Percentiles rank a stretch among this genome's conserved stretches.
Conservation (phyloP, 495 filamentous ascomycete species). For the Echria macrotheca region DNA sequence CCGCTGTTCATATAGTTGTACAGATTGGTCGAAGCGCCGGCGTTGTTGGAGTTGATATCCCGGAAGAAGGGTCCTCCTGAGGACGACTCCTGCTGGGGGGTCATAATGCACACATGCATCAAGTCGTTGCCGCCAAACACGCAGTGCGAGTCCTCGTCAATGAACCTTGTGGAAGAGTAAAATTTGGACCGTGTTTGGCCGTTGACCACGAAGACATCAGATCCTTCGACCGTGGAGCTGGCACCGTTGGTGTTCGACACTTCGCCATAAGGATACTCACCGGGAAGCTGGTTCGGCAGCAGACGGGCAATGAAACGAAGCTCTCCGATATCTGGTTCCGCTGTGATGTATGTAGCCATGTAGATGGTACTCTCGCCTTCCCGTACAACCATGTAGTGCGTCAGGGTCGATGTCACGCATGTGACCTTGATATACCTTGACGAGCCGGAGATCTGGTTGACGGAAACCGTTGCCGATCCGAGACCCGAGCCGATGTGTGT, state of each 20-base stretch:
- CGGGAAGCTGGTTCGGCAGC: slow-evolving; percentile 48
- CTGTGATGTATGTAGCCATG: slow-evolving; percentile 59
- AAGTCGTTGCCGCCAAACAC: slow-evolving; percentile 42
- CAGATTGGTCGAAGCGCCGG: slow-evolving; percentile 49
- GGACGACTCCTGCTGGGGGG: slow-evolving; percentile 46
- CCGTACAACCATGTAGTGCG: slow-evolving; percentile 58
- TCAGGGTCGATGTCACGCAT: slow-evolving; percentile 53
- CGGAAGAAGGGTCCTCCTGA: slow-evolving; percentile 58
- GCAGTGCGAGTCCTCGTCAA: slow-evolving; percentile 61
- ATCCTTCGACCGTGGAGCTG: slow-evolving; percentile 52
- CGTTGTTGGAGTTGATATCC: slow-evolving; percentile 63
- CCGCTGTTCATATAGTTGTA: slow-evolving; percentile 68
- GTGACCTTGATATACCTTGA: slow-evolving; percentile 56
- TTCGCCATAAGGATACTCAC: slow-evolving; percentile 46
- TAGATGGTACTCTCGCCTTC: slow-evolving; percentile 55
- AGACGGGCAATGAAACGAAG: slow-evolving; percentile 61
- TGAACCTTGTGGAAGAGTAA: slow-evolving; percentile 61
- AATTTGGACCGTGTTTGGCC: slow-evolving; percentile 64
- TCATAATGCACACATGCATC: slow-evolving; percentile 47
- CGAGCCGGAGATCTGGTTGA: slow-evolving; percentile 33
- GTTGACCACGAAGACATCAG: slow-evolving; percentile 56
- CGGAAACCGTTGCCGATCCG: slow-evolving; percentile 52
- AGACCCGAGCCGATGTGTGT: slow-evolving; percentile 59
- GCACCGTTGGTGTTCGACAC: slow-evolving; percentile 47
- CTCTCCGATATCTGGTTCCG: slow-evolving; percentile 56